Evolutionary conservation across 306 rosid genomes (phyloP), one percentile per base, ranked within the genome.

Genomic region (Sechiopsis laciniata): DNA sequence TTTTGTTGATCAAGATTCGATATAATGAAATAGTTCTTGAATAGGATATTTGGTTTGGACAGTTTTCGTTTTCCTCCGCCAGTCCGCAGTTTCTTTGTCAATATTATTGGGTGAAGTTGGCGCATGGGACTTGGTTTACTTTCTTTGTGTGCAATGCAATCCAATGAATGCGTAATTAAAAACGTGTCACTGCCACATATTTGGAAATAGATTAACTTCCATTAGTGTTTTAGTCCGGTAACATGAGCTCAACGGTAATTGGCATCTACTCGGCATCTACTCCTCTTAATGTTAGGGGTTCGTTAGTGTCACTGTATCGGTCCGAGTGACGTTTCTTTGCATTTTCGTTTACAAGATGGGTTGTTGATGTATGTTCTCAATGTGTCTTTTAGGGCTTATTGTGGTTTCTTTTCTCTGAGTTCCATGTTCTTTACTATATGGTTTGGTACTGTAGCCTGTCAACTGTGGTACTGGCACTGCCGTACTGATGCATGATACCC

Each of bases 311-410:
- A 48, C 5, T 50, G 13, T 68, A 14, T 7, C 73, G 8, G 32
- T 68, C 54, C 21, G 7, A 37, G 13, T 48, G 21, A 68, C 14
- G 14, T 67, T 46, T 26, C 73, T 67, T 13, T 67, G 1, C 0
- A 1, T 65, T 67, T 45, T 10, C 37, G 46, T 67, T 67, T 67
- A 46, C 56, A 46, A 20, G 40, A 67, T 67, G 32, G 40, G 55
- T 22, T 67, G 7, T 67, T 56, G 29, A 67, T 46, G 32, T 45
- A 68, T 6, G 58, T 14, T 50, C 42, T 48, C 19, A 20, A 55
- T 14, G 3, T 68, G 7, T 14, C 72, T 5, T 67, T 45, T 67
- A 67, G 37, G 72, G 22, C 37, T 66, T n/a, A 40, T 37, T 45
- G 35, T 45, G 2, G 3, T 19, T 11, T 13, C 46, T 40, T 40